Evolutionary conservation across 78 protist species (phyloP).

Genomic region (Mastigamoeba balamuthi): DNA sequence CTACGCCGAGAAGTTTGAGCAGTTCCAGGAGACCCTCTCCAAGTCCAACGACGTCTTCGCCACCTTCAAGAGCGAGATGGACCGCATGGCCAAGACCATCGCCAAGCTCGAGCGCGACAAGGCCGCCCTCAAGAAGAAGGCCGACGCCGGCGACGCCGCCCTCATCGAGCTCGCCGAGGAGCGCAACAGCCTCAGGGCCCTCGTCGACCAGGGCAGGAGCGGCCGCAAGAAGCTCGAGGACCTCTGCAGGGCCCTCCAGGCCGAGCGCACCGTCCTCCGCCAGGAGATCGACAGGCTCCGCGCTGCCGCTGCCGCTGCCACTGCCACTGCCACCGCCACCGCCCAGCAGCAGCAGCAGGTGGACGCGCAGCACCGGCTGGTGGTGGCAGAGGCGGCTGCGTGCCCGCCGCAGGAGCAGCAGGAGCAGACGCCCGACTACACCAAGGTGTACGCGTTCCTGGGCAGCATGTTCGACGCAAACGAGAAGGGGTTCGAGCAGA

Average conservation of each 20-base stretch:
- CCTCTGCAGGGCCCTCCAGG: slow-evolving; percentile 1
- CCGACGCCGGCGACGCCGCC: neutral
- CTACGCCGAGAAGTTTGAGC: slow-evolving; percentile 13
- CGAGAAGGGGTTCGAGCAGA: too few species aligned
- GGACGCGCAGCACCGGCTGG: too few species aligned
- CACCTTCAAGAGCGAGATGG: slow-evolving; percentile 16
- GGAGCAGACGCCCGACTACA: too few species aligned
- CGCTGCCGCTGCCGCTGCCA: too few species aligned
- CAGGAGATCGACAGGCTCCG: too few species aligned
- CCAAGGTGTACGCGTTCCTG: too few species aligned
- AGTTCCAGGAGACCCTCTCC: slow-evolving; percentile 2
- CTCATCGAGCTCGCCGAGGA: neutral
- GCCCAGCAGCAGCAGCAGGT: too few species aligned
- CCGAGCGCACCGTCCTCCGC: too few species aligned
- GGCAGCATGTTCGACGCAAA: too few species aligned
- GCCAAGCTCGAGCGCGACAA: slow-evolving; percentile 2
- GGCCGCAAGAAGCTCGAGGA: neutral
- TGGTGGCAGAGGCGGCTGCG: too few species aligned
- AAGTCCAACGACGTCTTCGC: slow-evolving; percentile 9
- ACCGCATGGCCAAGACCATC: neutral
- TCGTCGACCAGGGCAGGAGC: neutral
- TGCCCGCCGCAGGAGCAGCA: too few species aligned
- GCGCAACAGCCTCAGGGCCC: neutral
- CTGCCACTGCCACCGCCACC: too few species aligned
- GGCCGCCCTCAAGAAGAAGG: neutral